phyloP scores from a whole-genome alignment of 2,329 filamentous ascomycete species.

The Microdochium trichocladiopsis region DNA sequence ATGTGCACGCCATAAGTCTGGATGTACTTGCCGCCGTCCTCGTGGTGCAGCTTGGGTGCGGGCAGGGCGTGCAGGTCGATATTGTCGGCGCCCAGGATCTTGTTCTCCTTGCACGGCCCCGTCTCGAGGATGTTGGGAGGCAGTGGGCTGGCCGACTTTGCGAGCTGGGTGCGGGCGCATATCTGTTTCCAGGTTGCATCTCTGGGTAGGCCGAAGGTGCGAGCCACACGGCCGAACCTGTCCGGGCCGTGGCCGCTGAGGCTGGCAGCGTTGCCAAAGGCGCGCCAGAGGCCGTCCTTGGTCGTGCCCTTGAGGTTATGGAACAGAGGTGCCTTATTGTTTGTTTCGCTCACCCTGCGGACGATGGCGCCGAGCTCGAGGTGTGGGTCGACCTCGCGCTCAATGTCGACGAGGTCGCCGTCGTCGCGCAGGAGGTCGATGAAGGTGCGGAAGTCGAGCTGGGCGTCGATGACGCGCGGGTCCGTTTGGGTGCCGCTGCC shows the following conservation, averaged over 20 bases:
- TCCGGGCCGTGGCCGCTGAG: conserved; percentile 23
- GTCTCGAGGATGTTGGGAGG: conserved; percentile 21
- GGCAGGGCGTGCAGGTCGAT: conserved; percentile 35
- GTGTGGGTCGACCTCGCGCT: conserved; percentile 32
- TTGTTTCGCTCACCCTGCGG: conserved; percentile 32
- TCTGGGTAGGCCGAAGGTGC: conserved; percentile 30
- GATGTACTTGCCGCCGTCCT: conserved; percentile 41
- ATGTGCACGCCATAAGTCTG: conserved; percentile 43
- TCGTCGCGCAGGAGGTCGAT: conserved; percentile 33
- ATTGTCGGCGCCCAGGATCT: conserved; percentile 22
- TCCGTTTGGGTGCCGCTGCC: not conserved
- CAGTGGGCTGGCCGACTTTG: conserved; percentile 21
- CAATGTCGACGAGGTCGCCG: conserved; percentile 35
- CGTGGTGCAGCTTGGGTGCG: conserved; percentile 31
- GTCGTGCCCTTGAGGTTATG: conserved; percentile 40
- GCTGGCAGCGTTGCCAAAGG: conserved; percentile 34
- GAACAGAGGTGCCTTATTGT: conserved; percentile 41
- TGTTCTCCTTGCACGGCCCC: conserved; percentile 35
- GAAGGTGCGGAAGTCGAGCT: conserved; percentile 31
- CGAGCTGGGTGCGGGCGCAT: conserved; percentile 30
- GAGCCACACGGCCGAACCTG: conserved; percentile 31
- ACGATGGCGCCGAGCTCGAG: conserved; percentile 40
- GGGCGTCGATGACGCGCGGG: not conserved
- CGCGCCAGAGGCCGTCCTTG: conserved; percentile 36
- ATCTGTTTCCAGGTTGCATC: conserved; percentile 28